phyloP scores from a whole-genome alignment of 345 rosid genomes.

The Murraya koenigii region DNA sequence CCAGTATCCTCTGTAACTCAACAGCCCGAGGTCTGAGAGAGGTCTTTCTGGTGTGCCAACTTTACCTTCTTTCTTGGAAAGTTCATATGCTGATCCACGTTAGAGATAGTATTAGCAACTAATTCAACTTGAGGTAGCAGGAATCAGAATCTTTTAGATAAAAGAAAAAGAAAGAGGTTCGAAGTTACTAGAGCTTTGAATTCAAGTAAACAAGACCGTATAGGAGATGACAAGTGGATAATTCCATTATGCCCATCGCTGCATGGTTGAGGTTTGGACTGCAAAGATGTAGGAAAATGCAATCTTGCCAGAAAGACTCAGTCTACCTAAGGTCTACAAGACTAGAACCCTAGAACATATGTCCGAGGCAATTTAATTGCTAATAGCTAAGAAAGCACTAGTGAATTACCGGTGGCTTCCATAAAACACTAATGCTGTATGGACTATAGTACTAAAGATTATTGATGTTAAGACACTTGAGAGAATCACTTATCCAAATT shows the following conservation, averaged over 20 bases:
- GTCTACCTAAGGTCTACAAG: neutral
- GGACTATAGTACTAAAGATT: neutral
- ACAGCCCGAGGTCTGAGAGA: slow-evolving; percentile 89
- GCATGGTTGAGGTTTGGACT: neutral
- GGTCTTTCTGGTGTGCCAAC: slow-evolving; percentile 99
- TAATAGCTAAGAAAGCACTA: neutral
- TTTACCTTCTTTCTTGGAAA: slow-evolving; percentile 97
- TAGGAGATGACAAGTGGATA: neutral
- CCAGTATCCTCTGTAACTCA: slow-evolving; percentile 99
- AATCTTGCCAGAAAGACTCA: neutral
- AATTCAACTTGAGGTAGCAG: neutral
- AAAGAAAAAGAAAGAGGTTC: neutral
- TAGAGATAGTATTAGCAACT: slow-evolving; percentile 5
- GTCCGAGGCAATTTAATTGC: neutral
- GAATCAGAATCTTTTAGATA: neutral
- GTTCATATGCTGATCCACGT: slow-evolving; percentile 83
- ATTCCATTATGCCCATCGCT: neutral
- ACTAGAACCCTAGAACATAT: neutral
- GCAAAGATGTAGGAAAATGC: neutral
- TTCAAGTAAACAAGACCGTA: neutral
- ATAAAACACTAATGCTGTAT: neutral
- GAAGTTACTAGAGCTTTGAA: neutral
- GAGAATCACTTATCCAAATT: neutral
- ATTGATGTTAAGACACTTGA: neutral
- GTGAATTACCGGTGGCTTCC: neutral